Percentiles rank a stretch among this genome's conserved stretches.
Conservation (phyloP, 352 stramenopile genomes). For the Phytophthora fragariaefolia region DNA sequence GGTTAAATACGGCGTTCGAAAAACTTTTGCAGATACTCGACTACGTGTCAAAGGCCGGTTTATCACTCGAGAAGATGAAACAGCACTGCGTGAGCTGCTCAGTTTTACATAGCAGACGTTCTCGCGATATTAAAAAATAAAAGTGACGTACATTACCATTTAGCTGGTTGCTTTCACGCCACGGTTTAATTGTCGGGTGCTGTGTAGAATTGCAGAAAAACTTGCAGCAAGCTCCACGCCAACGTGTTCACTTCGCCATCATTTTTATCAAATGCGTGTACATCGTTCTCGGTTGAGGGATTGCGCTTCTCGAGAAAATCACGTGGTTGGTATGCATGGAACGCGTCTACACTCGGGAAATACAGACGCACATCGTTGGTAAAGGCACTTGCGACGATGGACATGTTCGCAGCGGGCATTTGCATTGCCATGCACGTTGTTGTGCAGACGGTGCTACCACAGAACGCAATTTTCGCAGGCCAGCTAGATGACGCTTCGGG, state of each 20-base stretch:
- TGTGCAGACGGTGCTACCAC: conserved; percentile 53
- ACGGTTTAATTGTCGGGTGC: conserved; percentile 25
- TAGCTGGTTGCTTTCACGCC: not conserved
- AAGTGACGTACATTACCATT: conserved; percentile 28
- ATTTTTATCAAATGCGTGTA: conserved; percentile 33
- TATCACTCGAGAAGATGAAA: conserved; percentile 96
- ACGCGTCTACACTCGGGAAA: conserved; percentile 47
- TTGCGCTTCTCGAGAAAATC: conserved; percentile 37
- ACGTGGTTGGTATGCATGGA: conserved; percentile 45
- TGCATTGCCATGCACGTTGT: conserved; percentile 69
- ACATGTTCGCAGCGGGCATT: conserved; percentile 42
- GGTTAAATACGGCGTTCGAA: conserved; percentile 97
- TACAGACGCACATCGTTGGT: conserved; percentile 52
- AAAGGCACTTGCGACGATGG: conserved; percentile 55
- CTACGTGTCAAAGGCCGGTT: conserved; percentile 96
- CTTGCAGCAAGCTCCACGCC: conserved; percentile 41
- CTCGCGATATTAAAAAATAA: conserved; percentile 28
- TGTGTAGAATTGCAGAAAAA: conserved; percentile 38
- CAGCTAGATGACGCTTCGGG: conserved; percentile 25
- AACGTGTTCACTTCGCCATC: conserved; percentile 42
- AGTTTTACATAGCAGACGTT: conserved; percentile 80
- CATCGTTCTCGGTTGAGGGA: conserved; percentile 7
- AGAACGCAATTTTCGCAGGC: conserved; percentile 55
- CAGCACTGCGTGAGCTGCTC: conserved; percentile 71
- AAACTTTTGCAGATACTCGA: conserved; percentile 97